Evolutionary conservation across 108 stramenopile species (phyloP), one percentile per base, ranked within the genome.

Genomic region (Pseudonitzschia delicatissima): DNA sequence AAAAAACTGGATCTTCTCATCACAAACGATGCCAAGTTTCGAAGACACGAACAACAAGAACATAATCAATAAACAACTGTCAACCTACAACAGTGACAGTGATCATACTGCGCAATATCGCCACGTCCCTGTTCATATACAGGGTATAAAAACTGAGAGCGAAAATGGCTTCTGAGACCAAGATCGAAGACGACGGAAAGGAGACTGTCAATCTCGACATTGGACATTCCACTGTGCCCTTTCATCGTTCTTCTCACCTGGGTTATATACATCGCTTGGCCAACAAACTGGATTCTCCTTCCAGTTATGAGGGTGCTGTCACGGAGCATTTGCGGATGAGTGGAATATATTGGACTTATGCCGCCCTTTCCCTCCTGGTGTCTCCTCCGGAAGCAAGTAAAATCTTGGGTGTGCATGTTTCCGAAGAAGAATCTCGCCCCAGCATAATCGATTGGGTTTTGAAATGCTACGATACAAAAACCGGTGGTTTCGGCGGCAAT

Each of bases 271-370:
- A 53, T 27, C 67, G 76, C 32, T 74, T 97, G 35, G 86, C 89
- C 11, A 67, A 70, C 27, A 88, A 89, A 66, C 67, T 94, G 57
- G 87, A 92, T 58, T 57, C 76, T 8, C 84, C 85, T 15, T 69
- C 90, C 26, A 91, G 91, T 21, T 93, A 94, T 52, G 96, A 96
- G 71, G 93, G 93, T 35, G 90, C 94, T 31, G 84, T 96, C 11
- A 94, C 92, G 51, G 93, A 96, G 71, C 96, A 99, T 71, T 68
- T 99, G 21, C 82, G 94, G 52, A 87, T 98, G 87, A 90, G 87
- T 60, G 99, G 97, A 27, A 94, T 98, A 4, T 99, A 98, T 69
- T 99, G 99, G 99, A 93, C 90, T 15, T 74, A 97, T 37, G 85
- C 95, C 7, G 93, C 95, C 8, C 59, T 97, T 73, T 83, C 92